These are phyloP conservation scores for Dictyostelium capitatum DNA, from an alignment of 78 protist genomes.

Conservation along the genomic window DNA sequence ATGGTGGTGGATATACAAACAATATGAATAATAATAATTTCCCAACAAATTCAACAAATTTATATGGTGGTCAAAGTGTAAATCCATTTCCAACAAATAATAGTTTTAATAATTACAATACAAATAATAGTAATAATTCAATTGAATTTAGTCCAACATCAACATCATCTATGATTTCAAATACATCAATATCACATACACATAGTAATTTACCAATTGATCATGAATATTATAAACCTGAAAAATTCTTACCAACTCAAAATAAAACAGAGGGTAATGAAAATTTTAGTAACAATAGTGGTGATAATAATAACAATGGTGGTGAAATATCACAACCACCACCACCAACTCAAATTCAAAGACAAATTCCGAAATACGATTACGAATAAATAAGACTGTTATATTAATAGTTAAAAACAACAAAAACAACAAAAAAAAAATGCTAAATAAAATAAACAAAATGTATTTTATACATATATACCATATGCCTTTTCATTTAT, in stretches of 20 bases:
- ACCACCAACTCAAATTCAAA: neutral
- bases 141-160: constrained; percentile 1
- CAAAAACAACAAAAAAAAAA: too few species aligned
- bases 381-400: neutral
- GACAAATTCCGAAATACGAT: neutral
- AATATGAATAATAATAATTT: neutral
- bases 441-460: too few species aligned
- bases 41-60: too few species aligned
- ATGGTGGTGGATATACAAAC: neutral
- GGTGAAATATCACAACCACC: neutral
- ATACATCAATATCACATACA: neutral
- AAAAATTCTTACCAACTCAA: neutral
- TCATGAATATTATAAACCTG: constrained; percentile 10
- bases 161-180: too few species aligned
- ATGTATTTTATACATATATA: too few species aligned
- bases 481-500: too few species aligned
- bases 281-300: neutral
- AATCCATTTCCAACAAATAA: too few species aligned
- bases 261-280: neutral
- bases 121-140: neutral
- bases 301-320: neutral
- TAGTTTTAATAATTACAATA: neutral
- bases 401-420: too few species aligned
- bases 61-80: too few species aligned
- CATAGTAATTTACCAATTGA: neutral